Evolutionary conservation across 768 basidiomycete species (phyloP).

Genomic region (Leccinellum albellum): DNA sequence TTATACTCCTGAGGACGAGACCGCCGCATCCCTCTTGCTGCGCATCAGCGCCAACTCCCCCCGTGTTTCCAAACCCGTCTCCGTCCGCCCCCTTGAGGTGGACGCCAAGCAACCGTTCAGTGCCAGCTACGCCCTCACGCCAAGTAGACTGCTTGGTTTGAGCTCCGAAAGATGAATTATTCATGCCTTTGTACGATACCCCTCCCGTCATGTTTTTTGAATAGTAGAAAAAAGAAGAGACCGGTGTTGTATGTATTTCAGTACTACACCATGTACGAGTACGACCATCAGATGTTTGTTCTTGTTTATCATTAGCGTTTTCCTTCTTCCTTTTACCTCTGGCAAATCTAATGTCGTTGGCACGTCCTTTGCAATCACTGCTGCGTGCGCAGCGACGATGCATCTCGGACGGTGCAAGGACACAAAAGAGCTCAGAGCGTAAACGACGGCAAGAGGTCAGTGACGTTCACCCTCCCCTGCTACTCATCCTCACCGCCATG

Average conservation of each 20-base stretch:
- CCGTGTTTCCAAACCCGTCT: neutral
- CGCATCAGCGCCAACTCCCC: slow-evolving; percentile 47
- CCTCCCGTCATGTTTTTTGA: neutral
- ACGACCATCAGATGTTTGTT: neutral
- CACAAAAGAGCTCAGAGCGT: slow-evolving; percentile 63
- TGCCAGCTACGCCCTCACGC: slow-evolving; percentile 20
- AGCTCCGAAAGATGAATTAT: slow-evolving; percentile 8
- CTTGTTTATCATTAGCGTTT: slow-evolving; percentile 5
- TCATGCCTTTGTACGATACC: slow-evolving; percentile 1
- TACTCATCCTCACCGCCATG: slow-evolving; percentile 3
- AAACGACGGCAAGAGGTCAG: slow-evolving; percentile 70
- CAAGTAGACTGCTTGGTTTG: slow-evolving; percentile 25
- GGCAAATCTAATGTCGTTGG: neutral
- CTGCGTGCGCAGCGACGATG: neutral
- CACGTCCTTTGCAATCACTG: neutral
- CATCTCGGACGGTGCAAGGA: neutral
- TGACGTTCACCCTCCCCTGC: neutral
- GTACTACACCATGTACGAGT: neutral
- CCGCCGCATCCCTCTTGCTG: slow-evolving; percentile 61
- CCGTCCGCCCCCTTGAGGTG: neutral
- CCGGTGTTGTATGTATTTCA: slow-evolving; percentile 5
- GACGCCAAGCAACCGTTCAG: neutral
- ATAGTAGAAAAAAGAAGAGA: neutral
- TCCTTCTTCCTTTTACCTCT: neutral
- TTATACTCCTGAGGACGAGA: slow-evolving; percentile 59